Percentiles rank a stretch among this genome's conserved stretches.
These are phyloP conservation scores for Beauveria sp. DNA, from an alignment of 2,329 filamentous ascomycete species.

Conservation along the genomic window DNA sequence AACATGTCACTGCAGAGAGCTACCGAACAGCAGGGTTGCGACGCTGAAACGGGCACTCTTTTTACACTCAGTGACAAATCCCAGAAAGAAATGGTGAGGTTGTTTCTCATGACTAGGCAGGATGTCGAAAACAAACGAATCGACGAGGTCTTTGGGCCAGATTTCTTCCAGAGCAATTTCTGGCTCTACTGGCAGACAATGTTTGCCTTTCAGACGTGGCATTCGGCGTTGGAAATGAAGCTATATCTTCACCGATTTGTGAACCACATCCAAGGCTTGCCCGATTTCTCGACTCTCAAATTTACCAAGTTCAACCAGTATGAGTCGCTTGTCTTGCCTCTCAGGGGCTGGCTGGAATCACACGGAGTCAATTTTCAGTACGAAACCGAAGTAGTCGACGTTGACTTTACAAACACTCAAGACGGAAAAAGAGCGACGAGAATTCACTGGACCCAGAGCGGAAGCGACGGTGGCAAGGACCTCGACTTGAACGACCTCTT, in stretches of 20 bases:
- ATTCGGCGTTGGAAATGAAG: slow-evolving; percentile 33
- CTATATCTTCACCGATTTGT: slow-evolving; percentile 13
- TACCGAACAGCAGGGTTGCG: slow-evolving; percentile 21
- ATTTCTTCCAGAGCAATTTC: not conserved
- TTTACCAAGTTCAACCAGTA: not conserved
- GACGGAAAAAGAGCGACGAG: not conserved
- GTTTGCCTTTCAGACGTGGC: slow-evolving; percentile 17
- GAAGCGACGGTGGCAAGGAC: not conserved
- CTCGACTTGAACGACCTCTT: not conserved
- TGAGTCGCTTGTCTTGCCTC: not conserved
- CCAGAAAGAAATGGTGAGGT: slow-evolving; percentile 16
- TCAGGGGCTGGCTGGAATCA: not conserved
- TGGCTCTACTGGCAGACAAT: not conserved
- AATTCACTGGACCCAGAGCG: not conserved
- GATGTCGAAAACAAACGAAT: not conserved
- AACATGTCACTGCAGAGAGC: slow-evolving; percentile 20
- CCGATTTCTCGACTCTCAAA: not conserved
- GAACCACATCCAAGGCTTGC: not conserved
- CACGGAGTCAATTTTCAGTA: not conserved
- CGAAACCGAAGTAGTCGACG: not conserved
- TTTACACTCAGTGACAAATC: slow-evolving; percentile 18
- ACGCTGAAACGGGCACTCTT: slow-evolving; percentile 15
- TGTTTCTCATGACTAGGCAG: slow-evolving; percentile 12
- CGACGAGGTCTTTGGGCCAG: not conserved
- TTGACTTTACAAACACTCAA: not conserved